Base-by-base conservation (phyloP, 805 yeast species). In the Metschnikowia cerradonensis region DNA sequence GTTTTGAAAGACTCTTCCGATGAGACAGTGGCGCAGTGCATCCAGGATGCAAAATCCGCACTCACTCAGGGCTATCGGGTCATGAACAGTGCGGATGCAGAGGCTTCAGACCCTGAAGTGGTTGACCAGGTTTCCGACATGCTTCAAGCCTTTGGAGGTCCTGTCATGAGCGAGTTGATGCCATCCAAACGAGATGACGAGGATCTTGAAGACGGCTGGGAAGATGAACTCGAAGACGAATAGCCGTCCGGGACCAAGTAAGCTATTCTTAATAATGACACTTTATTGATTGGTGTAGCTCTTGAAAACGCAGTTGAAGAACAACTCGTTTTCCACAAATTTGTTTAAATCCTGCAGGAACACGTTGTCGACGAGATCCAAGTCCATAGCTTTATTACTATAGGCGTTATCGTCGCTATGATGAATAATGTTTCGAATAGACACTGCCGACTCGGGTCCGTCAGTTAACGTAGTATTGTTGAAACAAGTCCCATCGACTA, bases 111-210 rank as follows among this genome's bases (percentile, higher is more conserved):
- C 48, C 76, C 75, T 6, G 95, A 87, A 61, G 63, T 90, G 51
- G 64, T 68, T 6, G 72, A 70, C 11, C 87, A 86, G 46, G 78
- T 86, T 1, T 63, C 66, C 23, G 76, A 67, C 10, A 63, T 86
- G 54, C 67, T 84, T 50, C 56, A 66, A 3, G 80, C 76, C 51
- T 66, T 87, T 36, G 95, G 92, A 2, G 90, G 89, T 10, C 80
- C 81, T 1, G 59, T 74, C 22, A 67, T 73, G 81, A 69, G 67
- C 76, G 75, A 39, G 63, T 61, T 36, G 64, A 64, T 45, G 74
- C 78, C 76, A 14, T 65, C 61, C 54, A 65, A 60, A 62, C 51
- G 54, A 19, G 41, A 39, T 8, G 54, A 50, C 47, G 70, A 57
- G 45, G 60, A 53, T 11, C 57, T 52, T 8, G 71, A 58, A 52